A percentile compares a stretch with the other conserved stretches of the same genome.
Evolutionary conservation across 1,284 basidiomycete species (phyloP).

Genomic region (Tilletia setariae): DNA sequence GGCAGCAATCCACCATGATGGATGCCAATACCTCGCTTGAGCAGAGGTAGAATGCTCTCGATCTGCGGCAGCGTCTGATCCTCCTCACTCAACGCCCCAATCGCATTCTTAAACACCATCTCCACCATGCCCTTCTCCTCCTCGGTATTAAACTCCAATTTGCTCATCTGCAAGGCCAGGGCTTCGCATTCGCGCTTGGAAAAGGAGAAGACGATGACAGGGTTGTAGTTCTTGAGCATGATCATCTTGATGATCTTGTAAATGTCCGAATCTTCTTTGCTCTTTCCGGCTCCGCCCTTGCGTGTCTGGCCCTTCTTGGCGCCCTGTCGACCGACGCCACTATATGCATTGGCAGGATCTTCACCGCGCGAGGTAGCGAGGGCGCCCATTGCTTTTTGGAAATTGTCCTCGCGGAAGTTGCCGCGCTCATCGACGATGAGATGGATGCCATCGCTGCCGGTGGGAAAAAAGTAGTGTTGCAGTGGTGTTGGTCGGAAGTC

Average conservation of each 20-base stretch:
- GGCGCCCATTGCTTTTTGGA: conserved; percentile 95
- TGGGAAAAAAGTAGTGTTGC: conserved; percentile 97
- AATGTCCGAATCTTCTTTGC: conserved; percentile 90
- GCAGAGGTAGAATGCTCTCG: conserved; percentile 81
- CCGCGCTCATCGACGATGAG: conserved; percentile 96
- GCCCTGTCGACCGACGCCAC: conserved; percentile 60
- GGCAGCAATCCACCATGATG: conserved; percentile 97
- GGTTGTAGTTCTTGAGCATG: conserved; percentile 96
- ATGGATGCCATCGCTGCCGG: conserved; percentile 93
- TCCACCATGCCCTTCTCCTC: conserved; percentile 86
- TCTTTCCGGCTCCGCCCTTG: conserved; percentile 86
- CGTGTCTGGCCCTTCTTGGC: conserved; percentile 70
- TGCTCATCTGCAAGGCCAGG: conserved; percentile 84
- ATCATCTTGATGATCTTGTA: conserved; percentile 99
- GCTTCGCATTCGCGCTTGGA: conserved; percentile 96
- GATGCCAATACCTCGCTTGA: conserved; percentile 94
- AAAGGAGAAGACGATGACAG: conserved; percentile 98
- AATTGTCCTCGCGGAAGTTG: conserved; percentile 95
- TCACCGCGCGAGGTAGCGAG: conserved; percentile 74
- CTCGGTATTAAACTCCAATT: conserved; percentile 90
- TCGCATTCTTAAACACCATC: conserved; percentile 91
- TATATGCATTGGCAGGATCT: conserved; percentile 78
- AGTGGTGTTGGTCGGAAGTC: conserved; percentile 97
- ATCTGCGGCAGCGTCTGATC: conserved; percentile 93
- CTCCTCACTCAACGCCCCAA: conserved; percentile 79